Evolutionary conservation across 441 rosid species (phyloP).

Genomic region (Geranium incanum): DNA sequence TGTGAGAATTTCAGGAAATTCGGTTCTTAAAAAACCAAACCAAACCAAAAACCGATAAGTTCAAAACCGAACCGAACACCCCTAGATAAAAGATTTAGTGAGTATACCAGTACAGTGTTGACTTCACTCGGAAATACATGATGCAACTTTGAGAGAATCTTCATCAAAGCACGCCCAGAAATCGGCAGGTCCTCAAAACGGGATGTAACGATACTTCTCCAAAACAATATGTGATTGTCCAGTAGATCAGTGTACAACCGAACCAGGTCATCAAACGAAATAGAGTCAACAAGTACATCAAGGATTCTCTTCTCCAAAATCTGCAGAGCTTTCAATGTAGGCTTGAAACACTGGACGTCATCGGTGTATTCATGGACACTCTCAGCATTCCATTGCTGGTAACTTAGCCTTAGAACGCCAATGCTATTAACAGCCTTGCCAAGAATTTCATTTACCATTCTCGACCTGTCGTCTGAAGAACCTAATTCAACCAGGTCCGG

Average conservation of each 20-base stretch:
- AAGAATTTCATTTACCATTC: slow-evolving; percentile 29
- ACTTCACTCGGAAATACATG: slow-evolving; percentile 49
- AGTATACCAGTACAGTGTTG: slow-evolving; percentile 50
- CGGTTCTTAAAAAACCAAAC: no score
- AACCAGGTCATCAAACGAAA: slow-evolving; percentile 39
- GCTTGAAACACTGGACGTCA: slow-evolving; percentile 34
- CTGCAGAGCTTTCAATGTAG: slow-evolving; percentile 52
- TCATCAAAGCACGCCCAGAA: slow-evolving; percentile 64
- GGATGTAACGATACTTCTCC: slow-evolving; percentile 51
- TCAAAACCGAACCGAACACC: no score
- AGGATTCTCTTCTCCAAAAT: slow-evolving; percentile 57
- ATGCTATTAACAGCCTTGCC: slow-evolving; percentile 52
- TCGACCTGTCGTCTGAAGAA: slow-evolving; percentile 29
- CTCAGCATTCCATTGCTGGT: slow-evolving; percentile 73
- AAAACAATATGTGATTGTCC: slow-evolving; percentile 62
- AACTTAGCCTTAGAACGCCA: slow-evolving; percentile 55
- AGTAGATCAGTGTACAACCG: slow-evolving; percentile 50
- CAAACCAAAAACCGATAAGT: no score
- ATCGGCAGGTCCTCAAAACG: slow-evolving; percentile 40
- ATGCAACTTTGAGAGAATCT: slow-evolving; percentile 49
- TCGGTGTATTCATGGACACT: slow-evolving; percentile 29
- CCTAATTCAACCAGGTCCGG: slow-evolving; percentile 46
- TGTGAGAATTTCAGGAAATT: no score
- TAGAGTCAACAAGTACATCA: slow-evolving; percentile 46
- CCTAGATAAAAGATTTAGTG: neutral